Percentiles rank a stretch among this genome's conserved stretches.
phyloP scores from a whole-genome alignment of 805 yeast species.

The Wickerhamomyces ciferrii region DNA sequence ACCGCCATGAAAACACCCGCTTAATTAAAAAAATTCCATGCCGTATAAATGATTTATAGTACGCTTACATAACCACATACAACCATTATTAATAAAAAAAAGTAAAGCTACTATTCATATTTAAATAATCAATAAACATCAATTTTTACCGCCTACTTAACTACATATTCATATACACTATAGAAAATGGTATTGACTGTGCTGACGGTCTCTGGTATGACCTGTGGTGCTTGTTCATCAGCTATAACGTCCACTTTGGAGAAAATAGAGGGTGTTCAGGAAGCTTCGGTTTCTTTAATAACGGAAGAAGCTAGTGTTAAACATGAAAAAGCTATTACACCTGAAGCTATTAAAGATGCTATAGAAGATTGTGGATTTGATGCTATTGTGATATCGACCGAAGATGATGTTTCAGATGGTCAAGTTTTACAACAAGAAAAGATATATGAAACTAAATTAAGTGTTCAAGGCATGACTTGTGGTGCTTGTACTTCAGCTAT shows the following conservation, averaged over 20 bases:
- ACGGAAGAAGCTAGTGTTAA: constrained; percentile 67
- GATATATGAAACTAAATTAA: constrained; percentile 9
- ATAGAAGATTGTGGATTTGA: constrained; percentile 79
- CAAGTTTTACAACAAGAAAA: constrained; percentile 2
- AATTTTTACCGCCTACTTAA: too few relatives aligned
- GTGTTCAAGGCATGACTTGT: constrained; percentile 23
- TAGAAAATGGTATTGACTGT: constrained; percentile 7
- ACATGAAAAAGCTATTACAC: constrained; percentile 32
- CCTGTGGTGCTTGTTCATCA: constrained; percentile 81
- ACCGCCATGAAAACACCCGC: too few relatives aligned
- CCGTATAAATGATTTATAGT: too few relatives aligned
- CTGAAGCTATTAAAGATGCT: constrained; percentile 35
- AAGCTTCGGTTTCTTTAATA: constrained; percentile 62
- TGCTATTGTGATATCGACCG: constrained; percentile 24
- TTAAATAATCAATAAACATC: too few relatives aligned
- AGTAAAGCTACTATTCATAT: too few relatives aligned
- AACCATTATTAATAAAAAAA: too few relatives aligned
- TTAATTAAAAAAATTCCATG: too few relatives aligned
- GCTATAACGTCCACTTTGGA: constrained; percentile 57
- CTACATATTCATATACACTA: background rate
- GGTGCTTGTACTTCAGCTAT: constrained; percentile 37
- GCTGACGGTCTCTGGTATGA: constrained; percentile 60
- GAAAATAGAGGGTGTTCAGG: constrained; percentile 41
- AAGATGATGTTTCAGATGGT: background rate
- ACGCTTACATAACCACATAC: too few relatives aligned